These are phyloP conservation scores for Baudoinia panamericana DNA, from an alignment of 495 filamentous ascomycete genomes.

Conservation along the genomic window DNA sequence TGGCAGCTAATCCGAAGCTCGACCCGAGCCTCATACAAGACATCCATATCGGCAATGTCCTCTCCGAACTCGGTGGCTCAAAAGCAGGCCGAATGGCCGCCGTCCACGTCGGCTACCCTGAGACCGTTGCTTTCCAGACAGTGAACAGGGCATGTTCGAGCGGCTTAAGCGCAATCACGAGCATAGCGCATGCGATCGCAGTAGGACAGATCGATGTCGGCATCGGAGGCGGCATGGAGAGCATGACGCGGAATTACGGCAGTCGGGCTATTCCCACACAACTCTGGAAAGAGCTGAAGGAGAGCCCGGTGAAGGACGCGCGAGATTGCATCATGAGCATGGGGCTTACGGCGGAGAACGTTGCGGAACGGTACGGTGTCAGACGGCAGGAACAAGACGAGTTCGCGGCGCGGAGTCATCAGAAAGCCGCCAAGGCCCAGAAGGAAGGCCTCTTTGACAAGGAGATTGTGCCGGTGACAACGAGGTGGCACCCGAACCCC, in stretches of 20 bases:
- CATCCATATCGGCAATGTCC: constrained; percentile 72
- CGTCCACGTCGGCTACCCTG: constrained; percentile 67
- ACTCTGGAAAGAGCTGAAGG: constrained; percentile 59
- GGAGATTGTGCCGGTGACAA: constrained; percentile 66
- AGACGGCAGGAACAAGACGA: constrained; percentile 63
- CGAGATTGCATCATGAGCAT: constrained; percentile 85
- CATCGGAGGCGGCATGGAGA: constrained; percentile 83
- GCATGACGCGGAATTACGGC: constrained; percentile 85
- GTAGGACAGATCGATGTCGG: constrained; percentile 62
- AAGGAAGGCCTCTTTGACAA: constrained; percentile 53
- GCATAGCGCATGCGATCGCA: constrained; percentile 56
- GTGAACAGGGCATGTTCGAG: constrained; percentile 79
- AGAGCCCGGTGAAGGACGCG: constrained; percentile 52
- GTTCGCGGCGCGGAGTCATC: constrained; percentile 63
- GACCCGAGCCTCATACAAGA: constrained; percentile 62
- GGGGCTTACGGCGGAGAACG: constrained; percentile 87
- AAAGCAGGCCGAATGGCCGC: constrained; percentile 89
- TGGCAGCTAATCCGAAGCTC: constrained; percentile 62
- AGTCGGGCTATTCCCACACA: constrained; percentile 67
- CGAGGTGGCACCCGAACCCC: constrained; percentile 47
- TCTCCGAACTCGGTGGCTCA: constrained; percentile 78
- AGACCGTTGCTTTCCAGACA: constrained; percentile 62
- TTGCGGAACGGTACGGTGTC: constrained; percentile 66
- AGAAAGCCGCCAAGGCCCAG: constrained; percentile 55
- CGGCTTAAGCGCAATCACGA: constrained; percentile 59